Percentiles rank a stretch among this genome's conserved stretches.
phyloP scores from a whole-genome alignment of 2,329 filamentous ascomycete species.

The Paecilomyces dactylethromorphus region DNA sequence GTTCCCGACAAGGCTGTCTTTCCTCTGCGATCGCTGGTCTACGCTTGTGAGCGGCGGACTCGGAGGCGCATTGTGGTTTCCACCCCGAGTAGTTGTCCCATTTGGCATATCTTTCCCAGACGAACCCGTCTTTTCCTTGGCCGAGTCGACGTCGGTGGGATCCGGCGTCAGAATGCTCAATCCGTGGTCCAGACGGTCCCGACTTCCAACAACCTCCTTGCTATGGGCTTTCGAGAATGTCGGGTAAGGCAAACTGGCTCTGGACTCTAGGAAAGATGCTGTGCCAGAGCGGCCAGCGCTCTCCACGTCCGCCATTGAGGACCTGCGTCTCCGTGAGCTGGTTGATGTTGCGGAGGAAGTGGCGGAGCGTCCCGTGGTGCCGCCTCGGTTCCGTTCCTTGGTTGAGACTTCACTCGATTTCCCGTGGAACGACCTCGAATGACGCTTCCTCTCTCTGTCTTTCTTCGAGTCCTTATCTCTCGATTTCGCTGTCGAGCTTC shows the following conservation, averaged over 20 bases:
- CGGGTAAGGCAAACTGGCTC: slow-evolving; percentile 63
- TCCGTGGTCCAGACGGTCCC: slow-evolving; percentile 43
- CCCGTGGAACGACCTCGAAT: slow-evolving; percentile 8
- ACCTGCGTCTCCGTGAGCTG: slow-evolving; percentile 6
- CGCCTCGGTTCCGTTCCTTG: slow-evolving; percentile 9
- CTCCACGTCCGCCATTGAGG: slow-evolving; percentile 10
- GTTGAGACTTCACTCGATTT: slow-evolving; percentile 8
- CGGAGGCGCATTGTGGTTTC: slow-evolving; percentile 34
- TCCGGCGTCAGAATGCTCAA: slow-evolving; percentile 58
- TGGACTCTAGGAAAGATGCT: slow-evolving; percentile 37
- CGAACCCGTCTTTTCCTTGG: slow-evolving; percentile 15
- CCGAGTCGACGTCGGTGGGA: slow-evolving; percentile 55
- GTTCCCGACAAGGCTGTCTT: slow-evolving; percentile 26
- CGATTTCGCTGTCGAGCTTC: not conserved
- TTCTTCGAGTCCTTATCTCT: slow-evolving; percentile 3
- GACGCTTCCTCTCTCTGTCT: slow-evolving; percentile 3
- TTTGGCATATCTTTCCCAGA: slow-evolving; percentile 39
- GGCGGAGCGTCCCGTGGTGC: slow-evolving; percentile 2
- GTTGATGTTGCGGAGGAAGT: slow-evolving; percentile 6
- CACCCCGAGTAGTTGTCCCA: slow-evolving; percentile 16
- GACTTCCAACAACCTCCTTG: slow-evolving; percentile 71
- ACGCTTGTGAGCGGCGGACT: slow-evolving; percentile 43
- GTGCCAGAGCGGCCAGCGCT: slow-evolving; percentile 17
- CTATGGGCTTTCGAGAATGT: slow-evolving; percentile 85
- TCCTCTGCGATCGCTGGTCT: slow-evolving; percentile 33